A percentile compares a stretch with the other conserved stretches of the same genome.
These are phyloP conservation scores for Trichodelitschia bisporula DNA, from an alignment of 495 filamentous ascomycete genomes.

Conservation along the genomic window DNA sequence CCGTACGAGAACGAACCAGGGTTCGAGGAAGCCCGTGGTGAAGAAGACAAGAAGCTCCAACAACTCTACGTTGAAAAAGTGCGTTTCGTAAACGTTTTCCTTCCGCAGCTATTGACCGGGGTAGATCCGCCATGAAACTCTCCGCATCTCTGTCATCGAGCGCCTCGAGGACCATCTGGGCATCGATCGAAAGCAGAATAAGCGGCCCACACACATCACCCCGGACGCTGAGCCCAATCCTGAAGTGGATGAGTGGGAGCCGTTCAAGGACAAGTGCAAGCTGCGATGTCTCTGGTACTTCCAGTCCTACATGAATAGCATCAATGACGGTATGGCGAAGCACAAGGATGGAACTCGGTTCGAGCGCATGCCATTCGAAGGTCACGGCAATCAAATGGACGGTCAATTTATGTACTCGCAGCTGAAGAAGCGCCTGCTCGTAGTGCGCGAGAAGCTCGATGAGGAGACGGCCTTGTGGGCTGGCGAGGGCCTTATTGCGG, in stretches of 20 bases:
- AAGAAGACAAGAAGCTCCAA: constrained; percentile 47
- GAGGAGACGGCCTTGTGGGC: constrained; percentile 51
- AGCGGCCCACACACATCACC: constrained; percentile 12
- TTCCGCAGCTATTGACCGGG: not conserved
- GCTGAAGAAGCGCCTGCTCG: constrained; percentile 38
- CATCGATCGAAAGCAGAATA: constrained; percentile 26
- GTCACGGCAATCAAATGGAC: constrained; percentile 53
- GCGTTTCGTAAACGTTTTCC: constrained; percentile 1
- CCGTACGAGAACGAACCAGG: constrained; percentile 95
- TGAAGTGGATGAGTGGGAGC: constrained; percentile 37
- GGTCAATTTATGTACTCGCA: constrained; percentile 67
- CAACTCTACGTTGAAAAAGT: constrained; percentile 74
- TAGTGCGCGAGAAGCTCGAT: constrained; percentile 41
- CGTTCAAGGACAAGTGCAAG: constrained; percentile 79
- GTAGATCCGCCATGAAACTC: constrained; percentile 75
- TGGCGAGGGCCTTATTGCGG: constrained; percentile 33
- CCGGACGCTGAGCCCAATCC: constrained; percentile 28
- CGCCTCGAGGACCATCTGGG: constrained; percentile 58
- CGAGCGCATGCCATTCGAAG: constrained; percentile 65
- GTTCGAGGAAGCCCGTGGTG: constrained; percentile 48
- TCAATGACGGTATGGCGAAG: constrained; percentile 34
- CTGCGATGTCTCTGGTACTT: constrained; percentile 91
- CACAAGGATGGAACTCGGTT: constrained; percentile 37
- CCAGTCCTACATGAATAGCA: constrained; percentile 51
- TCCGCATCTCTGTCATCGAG: constrained; percentile 67